These are phyloP conservation scores for Ogataea trehalophila DNA, from an alignment of 805 yeast genomes.

Conservation along the genomic window DNA sequence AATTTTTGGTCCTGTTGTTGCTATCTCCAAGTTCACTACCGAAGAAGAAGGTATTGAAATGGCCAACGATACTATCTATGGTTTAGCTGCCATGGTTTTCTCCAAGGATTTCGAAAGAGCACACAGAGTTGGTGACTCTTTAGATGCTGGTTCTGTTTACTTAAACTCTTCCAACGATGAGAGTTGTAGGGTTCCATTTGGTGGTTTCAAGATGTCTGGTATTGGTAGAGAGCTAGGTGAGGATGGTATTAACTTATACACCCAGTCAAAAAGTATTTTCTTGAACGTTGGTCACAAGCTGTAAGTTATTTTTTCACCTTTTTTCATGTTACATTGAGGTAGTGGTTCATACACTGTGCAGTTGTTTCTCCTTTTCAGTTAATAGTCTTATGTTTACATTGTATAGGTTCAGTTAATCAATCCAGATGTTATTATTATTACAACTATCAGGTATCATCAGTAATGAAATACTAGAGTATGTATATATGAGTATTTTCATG, in stretches of 20 bases:
- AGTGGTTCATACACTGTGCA: background rate
- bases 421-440: too few relatives aligned
- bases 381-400: too few relatives aligned
- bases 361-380: background rate
- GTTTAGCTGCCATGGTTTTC: slow-evolving; percentile 80
- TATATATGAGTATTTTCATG: too few relatives aligned
- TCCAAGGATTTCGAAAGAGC: slow-evolving; percentile 63
- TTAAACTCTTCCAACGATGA: slow-evolving; percentile 65
- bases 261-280: slow-evolving; percentile 69
- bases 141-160: slow-evolving; percentile 68
- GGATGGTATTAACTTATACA: slow-evolving; percentile 64
- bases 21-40: slow-evolving; percentile 56
- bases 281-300: slow-evolving; percentile 41
- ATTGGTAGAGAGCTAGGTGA: slow-evolving; percentile 79
- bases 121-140: slow-evolving; percentile 39
- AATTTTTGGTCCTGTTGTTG: slow-evolving; percentile 84
- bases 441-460: background rate
- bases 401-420: too few relatives aligned
- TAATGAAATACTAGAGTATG: background rate
- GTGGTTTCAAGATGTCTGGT: slow-evolving; percentile 77
- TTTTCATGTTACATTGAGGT: background rate
- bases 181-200: slow-evolving; percentile 66
- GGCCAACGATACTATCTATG: slow-evolving; percentile 73
- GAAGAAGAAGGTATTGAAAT: slow-evolving; percentile 63
- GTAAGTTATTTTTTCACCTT: background rate